A percentile compares a stretch with the other conserved stretches of the same genome.
These are phyloP conservation scores for Plantago elongata DNA, from an alignment of 257 asterid genomes.

Conservation along the genomic window DNA sequence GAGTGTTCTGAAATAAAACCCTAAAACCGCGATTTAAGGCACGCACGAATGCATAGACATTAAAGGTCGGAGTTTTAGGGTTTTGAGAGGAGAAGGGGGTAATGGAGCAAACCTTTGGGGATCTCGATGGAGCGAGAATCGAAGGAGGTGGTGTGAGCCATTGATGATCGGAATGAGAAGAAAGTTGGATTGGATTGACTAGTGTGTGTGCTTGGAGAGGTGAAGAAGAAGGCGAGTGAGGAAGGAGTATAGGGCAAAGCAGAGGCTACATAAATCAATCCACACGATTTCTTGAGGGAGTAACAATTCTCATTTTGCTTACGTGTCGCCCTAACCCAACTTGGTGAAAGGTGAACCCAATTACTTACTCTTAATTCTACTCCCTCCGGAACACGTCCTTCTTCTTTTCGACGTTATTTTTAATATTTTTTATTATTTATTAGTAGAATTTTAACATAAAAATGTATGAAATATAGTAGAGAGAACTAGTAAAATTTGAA, in stretches of 20 bases:
- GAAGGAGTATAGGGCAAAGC: constrained; percentile 40
- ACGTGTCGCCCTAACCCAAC: too few species aligned
- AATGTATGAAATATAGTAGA: too few species aligned
- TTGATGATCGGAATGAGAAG: constrained; percentile 31
- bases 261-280: not conserved
- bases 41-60: constrained; percentile 9
- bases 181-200: not conserved
- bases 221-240: constrained; percentile 23
- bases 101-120: constrained; percentile 37
- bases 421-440: too few species aligned
- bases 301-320: not conserved
- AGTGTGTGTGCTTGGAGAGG: constrained; percentile 8
- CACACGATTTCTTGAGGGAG: not conserved
- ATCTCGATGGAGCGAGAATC: constrained; percentile 53
- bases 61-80: constrained; percentile 28
- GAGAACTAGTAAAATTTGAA: too few species aligned
- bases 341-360: too few species aligned
- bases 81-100: constrained; percentile 8
- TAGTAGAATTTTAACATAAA: too few species aligned
- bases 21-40: constrained; percentile 38
- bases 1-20: constrained; percentile 26
- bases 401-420: too few species aligned
- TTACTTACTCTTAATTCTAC: too few species aligned
- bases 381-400: too few species aligned
- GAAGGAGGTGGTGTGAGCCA: constrained; percentile 53